Evolutionary conservation across 108 stramenopile species (phyloP).

Genomic region (Cyclotella distinguenda): DNA sequence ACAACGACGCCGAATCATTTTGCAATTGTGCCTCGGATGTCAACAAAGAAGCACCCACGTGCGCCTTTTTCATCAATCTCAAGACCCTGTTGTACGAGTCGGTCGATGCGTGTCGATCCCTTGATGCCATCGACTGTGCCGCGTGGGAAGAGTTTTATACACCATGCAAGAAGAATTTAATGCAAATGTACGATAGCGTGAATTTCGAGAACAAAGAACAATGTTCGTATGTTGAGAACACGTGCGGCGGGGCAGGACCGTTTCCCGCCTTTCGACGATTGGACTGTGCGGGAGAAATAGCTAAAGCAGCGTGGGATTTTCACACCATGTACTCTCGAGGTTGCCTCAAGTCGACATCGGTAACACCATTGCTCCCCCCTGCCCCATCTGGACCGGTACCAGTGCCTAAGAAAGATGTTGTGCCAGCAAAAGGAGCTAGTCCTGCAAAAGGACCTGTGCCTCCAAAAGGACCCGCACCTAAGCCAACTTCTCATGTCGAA

Average conservation of each 20-base stretch:
- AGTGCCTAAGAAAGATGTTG: constrained; percentile 27
- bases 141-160: constrained; percentile 82
- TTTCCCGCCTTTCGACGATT: constrained; percentile 83
- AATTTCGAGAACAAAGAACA: constrained; percentile 64
- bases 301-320: constrained; percentile 76
- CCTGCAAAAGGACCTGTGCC: no score
- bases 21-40: constrained; percentile 75
- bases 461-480: constrained; percentile 19
- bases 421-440: no score
- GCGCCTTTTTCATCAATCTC: constrained; percentile 75
- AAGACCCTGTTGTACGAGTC: constrained; percentile 85
- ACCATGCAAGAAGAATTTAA: constrained; percentile 71
- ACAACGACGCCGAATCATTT: constrained; percentile 69
- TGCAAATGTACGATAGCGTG: constrained; percentile 50
- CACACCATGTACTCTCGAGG: constrained; percentile 61
- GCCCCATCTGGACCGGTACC: constrained; percentile 18
- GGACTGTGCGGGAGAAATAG: constrained; percentile 76
- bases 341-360: constrained; percentile 54
- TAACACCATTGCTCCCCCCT: constrained; percentile 18
- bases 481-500: constrained; percentile 21
- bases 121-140: constrained; percentile 90
- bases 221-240: constrained; percentile 68
- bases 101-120: constrained; percentile 81
- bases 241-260: constrained; percentile 73
- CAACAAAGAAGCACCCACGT: constrained; percentile 66